Evolutionary conservation across 139 green algal genomes (phyloP).

Genomic region (Tetraselmis chui): DNA sequence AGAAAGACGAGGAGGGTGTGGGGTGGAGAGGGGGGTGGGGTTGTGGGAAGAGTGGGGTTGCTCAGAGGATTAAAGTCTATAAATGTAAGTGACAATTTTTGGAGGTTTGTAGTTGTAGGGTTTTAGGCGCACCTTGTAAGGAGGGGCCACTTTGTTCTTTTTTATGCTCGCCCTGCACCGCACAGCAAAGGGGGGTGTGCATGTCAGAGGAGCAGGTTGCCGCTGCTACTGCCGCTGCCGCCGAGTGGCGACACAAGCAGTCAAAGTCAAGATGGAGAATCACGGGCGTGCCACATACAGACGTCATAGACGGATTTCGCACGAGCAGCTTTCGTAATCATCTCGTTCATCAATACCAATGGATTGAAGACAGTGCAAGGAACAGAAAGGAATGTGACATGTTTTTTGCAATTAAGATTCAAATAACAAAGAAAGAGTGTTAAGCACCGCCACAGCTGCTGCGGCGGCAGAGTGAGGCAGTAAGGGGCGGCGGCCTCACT

Average conservation of each 20-base stretch:
- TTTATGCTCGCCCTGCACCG: constrained; percentile 53
- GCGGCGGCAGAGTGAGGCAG: too few species aligned
- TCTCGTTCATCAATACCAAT: too few species aligned
- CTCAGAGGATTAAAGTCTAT: not conserved
- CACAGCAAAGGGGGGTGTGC: constrained; percentile 3
- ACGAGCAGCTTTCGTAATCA: too few species aligned
- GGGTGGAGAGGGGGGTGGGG: not conserved
- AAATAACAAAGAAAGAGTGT: too few species aligned
- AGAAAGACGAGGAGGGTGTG: not conserved
- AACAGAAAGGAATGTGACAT: too few species aligned
- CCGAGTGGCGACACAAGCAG: not conserved
- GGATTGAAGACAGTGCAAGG: too few species aligned
- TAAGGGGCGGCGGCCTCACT: constrained; percentile 19
- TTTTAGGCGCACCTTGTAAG: constrained; percentile 28
- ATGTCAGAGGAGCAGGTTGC: constrained; percentile 5
- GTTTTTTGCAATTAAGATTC: too few species aligned
- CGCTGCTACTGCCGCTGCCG: not conserved
- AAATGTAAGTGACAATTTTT: not conserved
- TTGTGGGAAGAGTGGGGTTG: constrained; percentile 26
- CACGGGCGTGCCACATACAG: not conserved
- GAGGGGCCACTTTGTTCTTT: constrained; percentile 91
- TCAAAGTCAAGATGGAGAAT: too few species aligned
- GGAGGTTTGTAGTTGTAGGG: too few species aligned
- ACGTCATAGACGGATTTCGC: not conserved
- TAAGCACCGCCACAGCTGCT: too few species aligned